phyloP scores from a whole-genome alignment of 2,329 filamentous ascomycete species.

The Graphilbum fragrans region DNA sequence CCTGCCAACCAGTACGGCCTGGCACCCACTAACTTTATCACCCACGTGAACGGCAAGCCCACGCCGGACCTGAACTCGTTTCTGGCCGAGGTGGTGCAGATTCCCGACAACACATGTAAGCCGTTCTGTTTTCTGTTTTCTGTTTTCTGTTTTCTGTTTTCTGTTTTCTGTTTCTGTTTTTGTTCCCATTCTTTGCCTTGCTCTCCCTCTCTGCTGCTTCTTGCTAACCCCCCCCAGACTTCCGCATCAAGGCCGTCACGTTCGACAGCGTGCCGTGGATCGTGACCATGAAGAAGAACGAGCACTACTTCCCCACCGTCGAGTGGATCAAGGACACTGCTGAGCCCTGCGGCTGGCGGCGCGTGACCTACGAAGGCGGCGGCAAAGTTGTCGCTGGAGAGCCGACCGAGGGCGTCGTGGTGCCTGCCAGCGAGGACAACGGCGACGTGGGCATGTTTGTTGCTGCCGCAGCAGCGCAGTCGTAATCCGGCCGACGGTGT shows the following conservation, averaged over 20 bases:
- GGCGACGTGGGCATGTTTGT: slow-evolving; percentile 25
- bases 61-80: slow-evolving; percentile 77
- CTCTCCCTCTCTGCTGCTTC: neutral
- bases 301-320: slow-evolving; percentile 77
- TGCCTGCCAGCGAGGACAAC: slow-evolving; percentile 25
- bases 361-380: slow-evolving; percentile 49
- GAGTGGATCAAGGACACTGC: slow-evolving; percentile 54
- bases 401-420: slow-evolving; percentile 32
- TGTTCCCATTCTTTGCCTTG: neutral
- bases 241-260: slow-evolving; percentile 91
- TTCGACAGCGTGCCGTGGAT: slow-evolving; percentile 99
- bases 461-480: neutral
- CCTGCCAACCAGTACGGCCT: slow-evolving; percentile 84
- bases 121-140: slow-evolving; percentile 6
- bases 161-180: neutral
- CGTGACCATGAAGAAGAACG: slow-evolving; percentile 99
- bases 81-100: slow-evolving; percentile 68
- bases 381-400: slow-evolving; percentile 41
- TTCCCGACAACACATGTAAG: slow-evolving; percentile 86
- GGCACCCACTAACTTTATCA: slow-evolving; percentile 94
- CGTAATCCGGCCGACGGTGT: too few relatives aligned
- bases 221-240: slow-evolving; percentile 57
- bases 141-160: neutral
- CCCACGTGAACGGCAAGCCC: slow-evolving; percentile 79
- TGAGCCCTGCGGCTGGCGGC: slow-evolving; percentile 49